Conservation (phyloP, 805 yeast species). For the Yamadazyma sp. region DNA sequence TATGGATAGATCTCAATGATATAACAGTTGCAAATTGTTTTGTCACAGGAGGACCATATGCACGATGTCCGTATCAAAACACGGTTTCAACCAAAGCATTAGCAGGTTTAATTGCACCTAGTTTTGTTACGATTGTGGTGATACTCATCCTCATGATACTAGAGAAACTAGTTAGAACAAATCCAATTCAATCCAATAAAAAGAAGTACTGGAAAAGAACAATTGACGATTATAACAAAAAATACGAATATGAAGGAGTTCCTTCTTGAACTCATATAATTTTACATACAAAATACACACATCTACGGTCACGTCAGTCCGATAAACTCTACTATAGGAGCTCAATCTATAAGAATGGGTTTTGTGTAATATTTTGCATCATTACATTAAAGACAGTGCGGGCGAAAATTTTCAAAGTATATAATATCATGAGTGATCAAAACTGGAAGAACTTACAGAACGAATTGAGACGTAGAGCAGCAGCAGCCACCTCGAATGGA, state of each 20-base stretch:
- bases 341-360: too few relatives aligned
- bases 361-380: not conserved
- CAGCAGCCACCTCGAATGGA: constrained; percentile 26
- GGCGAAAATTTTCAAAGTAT: constrained; percentile 3
- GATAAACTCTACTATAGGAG: too few relatives aligned
- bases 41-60: constrained; percentile 79
- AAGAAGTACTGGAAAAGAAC: constrained; percentile 61
- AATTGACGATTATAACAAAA: constrained; percentile 51
- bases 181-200: constrained; percentile 71
- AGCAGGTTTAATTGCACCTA: constrained; percentile 63
- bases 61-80: constrained; percentile 73
- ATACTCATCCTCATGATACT: constrained; percentile 49
- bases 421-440: constrained; percentile 35
- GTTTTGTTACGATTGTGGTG: constrained; percentile 54
- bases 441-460: constrained; percentile 41
- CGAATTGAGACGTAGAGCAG: constrained; percentile 34
- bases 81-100: constrained; percentile 54
- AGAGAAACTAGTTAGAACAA: constrained; percentile 51
- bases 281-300: not conserved
- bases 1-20: constrained; percentile 85
- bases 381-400: not conserved
- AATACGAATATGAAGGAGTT: constrained; percentile 79
- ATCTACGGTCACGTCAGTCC: too few relatives aligned
- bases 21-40: constrained; percentile 73
- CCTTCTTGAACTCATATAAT: constrained; percentile 50